Conservation (phyloP, 2,329 filamentous ascomycete species). For the Fusarium pseudoanthophilum region DNA sequence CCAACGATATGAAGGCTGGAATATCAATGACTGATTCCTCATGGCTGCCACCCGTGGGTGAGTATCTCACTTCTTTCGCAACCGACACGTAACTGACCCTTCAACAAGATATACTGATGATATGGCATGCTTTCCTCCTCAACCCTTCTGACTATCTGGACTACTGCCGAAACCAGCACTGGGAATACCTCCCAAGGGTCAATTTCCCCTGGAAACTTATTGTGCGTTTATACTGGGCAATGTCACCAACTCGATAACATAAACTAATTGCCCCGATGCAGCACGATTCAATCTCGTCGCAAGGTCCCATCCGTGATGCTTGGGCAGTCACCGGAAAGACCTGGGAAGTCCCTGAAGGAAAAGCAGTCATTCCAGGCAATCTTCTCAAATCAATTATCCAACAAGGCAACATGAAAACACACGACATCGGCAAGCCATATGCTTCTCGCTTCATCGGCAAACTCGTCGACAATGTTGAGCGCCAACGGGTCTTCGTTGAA, state of each 20-base stretch:
- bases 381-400: conserved; percentile 10
- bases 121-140: conserved; percentile 37
- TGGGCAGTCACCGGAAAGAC: conserved; percentile 15
- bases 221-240: not conserved
- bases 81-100: not conserved
- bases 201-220: conserved; percentile 32
- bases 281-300: conserved; percentile 28
- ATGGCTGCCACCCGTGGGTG: conserved; percentile 30
- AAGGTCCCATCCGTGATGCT: conserved; percentile 19
- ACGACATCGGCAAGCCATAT: not conserved
- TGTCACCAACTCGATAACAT: rapidly evolving
- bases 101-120: conserved; percentile 29
- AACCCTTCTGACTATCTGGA: conserved; percentile 27
- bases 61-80: not conserved
- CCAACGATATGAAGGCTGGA: not conserved
- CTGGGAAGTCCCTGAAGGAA: not conserved
- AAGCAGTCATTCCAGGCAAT: not conserved
- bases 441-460: not conserved
- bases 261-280: conserved; percentile 3
- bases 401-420: not conserved
- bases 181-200: conserved; percentile 7
- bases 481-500: conserved; percentile 51
- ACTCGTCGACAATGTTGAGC: conserved; percentile 34
- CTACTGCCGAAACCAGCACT: conserved; percentile 4
- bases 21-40: conserved; percentile 2